A percentile compares a stretch with the other conserved stretches of the same genome.
phyloP scores from a whole-genome alignment of 2,329 filamentous ascomycete genomes.

The Teratosphaeria zuluensis region DNA sequence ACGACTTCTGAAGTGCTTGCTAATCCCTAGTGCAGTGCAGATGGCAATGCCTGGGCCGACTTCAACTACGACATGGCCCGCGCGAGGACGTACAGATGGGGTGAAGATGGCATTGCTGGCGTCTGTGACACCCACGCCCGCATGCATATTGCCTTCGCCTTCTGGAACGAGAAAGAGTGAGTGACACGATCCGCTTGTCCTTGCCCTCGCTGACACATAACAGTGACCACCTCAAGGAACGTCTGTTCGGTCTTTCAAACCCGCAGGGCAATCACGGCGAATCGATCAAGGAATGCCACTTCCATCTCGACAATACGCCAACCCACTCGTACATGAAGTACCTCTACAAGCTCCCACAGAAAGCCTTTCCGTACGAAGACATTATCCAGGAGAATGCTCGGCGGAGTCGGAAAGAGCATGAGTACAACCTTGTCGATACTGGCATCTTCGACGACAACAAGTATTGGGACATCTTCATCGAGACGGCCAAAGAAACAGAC shows the following conservation, averaged over 20 bases:
- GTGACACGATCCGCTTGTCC: constrained; percentile 17
- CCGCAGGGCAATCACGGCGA: constrained; percentile 96
- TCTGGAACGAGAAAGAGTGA: constrained; percentile 96
- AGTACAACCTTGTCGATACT: constrained; percentile 89
- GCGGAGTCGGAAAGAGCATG: constrained; percentile 62
- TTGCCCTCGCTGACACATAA: constrained; percentile 29
- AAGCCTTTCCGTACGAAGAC: constrained; percentile 83
- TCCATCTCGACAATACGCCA: constrained; percentile 91
- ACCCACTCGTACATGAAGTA: constrained; percentile 97
- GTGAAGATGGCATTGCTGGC: constrained; percentile 92
- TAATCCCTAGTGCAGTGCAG: constrained; percentile 46
- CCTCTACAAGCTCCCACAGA: constrained; percentile 94
- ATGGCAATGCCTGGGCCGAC: constrained; percentile 92
- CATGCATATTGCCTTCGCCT: constrained; percentile 89
- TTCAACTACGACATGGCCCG: constrained; percentile 90
- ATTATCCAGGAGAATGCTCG: constrained; percentile 74
- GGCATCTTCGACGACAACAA: constrained; percentile 77
- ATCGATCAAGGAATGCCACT: constrained; percentile 92
- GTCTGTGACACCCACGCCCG: constrained; percentile 87
- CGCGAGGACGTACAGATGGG: constrained; percentile 85
- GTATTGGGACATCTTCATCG: constrained; percentile 97
- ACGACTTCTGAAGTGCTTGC: constrained; percentile 2
- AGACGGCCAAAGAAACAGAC: constrained; percentile 88
- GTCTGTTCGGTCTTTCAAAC: constrained; percentile 89
- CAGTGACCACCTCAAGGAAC: constrained; percentile 87